Percentiles rank a stretch among this genome's conserved stretches.
These are phyloP conservation scores for Lachnellula hyalina DNA, from an alignment of 2,329 filamentous ascomycete genomes.

Conservation along the genomic window DNA sequence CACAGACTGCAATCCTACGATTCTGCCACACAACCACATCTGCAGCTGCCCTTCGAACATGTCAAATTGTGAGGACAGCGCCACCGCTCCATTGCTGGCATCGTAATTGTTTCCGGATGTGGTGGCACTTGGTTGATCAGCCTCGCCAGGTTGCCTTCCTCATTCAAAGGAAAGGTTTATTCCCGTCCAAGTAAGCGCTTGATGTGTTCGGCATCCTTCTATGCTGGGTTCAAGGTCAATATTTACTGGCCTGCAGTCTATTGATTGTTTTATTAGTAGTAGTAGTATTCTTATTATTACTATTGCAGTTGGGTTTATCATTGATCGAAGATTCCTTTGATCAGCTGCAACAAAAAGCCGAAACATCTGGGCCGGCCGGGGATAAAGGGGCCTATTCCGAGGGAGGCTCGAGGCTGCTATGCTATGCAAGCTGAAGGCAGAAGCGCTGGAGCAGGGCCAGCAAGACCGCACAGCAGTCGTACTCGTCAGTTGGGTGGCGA, in stretches of 20 bases:
- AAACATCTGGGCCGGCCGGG: constrained; percentile 2
- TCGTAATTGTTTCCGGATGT: constrained; percentile 2
- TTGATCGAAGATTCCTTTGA: neutral
- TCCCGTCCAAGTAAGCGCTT: neutral
- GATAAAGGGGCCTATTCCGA: neutral
- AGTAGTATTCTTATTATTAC: too few species aligned
- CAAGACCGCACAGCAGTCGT: neutral
- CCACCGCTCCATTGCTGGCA: neutral
- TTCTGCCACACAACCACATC: neutral
- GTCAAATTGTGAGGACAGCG: neutral
- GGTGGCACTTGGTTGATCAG: constrained; percentile 1
- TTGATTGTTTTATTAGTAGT: neutral
- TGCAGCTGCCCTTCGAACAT: neutral
- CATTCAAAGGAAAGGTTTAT: neutral
- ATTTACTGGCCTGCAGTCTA: neutral
- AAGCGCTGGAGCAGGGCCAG: neutral
- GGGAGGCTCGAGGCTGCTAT: neutral
- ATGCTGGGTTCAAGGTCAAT: neutral
- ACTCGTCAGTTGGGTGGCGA: neutral
- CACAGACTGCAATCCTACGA: neutral
- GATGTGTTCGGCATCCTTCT: neutral
- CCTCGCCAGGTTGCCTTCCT: neutral
- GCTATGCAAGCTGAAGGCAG: neutral
- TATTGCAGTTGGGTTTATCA: too few species aligned
- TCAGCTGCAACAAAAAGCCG: constrained; percentile 10